These are phyloP conservation scores for Russula dissimulans DNA, from an alignment of 768 basidiomycete genomes.

Conservation along the genomic window DNA sequence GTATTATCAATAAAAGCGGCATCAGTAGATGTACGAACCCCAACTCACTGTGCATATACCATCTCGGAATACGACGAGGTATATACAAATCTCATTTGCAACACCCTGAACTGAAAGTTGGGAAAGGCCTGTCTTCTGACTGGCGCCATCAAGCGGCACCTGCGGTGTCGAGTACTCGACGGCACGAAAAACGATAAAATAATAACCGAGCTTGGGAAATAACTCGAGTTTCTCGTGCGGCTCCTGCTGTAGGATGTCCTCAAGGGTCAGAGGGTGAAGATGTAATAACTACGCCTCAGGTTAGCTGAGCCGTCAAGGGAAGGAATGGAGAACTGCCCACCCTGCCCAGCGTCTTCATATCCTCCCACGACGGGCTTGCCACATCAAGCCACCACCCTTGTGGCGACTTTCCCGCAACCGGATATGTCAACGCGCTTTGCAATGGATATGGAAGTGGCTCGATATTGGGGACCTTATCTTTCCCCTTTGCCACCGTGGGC, in stretches of 20 bases:
- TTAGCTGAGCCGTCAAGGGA: background rate
- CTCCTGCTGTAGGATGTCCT: slow-evolving; percentile 88
- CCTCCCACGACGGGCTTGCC: slow-evolving; percentile 78
- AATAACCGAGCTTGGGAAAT: slow-evolving; percentile 86
- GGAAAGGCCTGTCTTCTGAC: slow-evolving; percentile 22
- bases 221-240: slow-evolving; percentile 86
- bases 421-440: background rate
- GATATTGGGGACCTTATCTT: slow-evolving; percentile 28
- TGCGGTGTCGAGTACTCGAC: slow-evolving; percentile 49
- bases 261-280: slow-evolving; percentile 85
- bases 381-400: slow-evolving; percentile 90
- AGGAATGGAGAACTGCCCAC: slow-evolving; percentile 29
- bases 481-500: slow-evolving; percentile 36
- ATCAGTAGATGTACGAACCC: background rate
- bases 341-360: slow-evolving; percentile 80
- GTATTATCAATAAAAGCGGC: background rate
- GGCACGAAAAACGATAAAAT: slow-evolving; percentile 84
- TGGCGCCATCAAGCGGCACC: slow-evolving; percentile 29
- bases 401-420: slow-evolving; percentile 18
- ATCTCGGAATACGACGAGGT: slow-evolving; percentile 80
- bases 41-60: slow-evolving; percentile 67
- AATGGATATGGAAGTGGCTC: background rate
- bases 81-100: slow-evolving; percentile 75
- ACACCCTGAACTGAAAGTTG: slow-evolving; percentile 26
- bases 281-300: slow-evolving; percentile 51